Evolutionary conservation across 1,284 basidiomycete species (phyloP), one percentile per base, ranked within the genome.

Genomic region (Malassezia globosa): DNA sequence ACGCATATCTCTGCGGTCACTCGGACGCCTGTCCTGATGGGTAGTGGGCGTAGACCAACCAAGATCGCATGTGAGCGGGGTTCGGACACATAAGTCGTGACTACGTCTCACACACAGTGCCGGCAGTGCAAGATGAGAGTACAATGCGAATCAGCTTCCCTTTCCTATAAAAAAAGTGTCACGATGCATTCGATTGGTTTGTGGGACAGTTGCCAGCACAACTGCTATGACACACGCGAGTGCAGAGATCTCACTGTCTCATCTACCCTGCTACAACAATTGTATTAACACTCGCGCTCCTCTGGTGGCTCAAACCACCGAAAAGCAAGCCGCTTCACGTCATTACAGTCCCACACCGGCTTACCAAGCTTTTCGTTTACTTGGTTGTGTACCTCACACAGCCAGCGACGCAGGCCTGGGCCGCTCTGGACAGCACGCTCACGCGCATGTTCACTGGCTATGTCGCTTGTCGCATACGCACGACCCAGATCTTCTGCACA

Each of bases 331-430:
- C 37, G 43, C 41, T 46, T 42, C 21, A 34, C 37, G n/a, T 69
- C 63, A 3, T 37, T 49, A 38, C 68, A 71, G 11, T 54, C 37
- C 42, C 61, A 69, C 14, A 34, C 16, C 1, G 58, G 57, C 54
- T 71, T 71, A 6, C 67, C 65, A 13, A 71, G 48, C 2, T 66
- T 48, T 37, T 54, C 56, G 29, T 71, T 71, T 37, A 69, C 64
- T 38, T 62, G 62, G 48, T 71, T 71, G 50, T 71, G 68, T 26
- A 68, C 56, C 2, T 58, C 60, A 25, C 68, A 71, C 4, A 69
- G 51, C 60, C 65, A 71, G 18, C 48, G 52, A n/a, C 62, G 53
- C 39, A 67, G 35, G 0, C 46, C 25, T 3, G 50, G 48, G 1
- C 60, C 62, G 19, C 26, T 39, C 26, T 23, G 24, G 4, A 55